Conservation (phyloP, 2,329 filamentous ascomycete genomes). For the Acephala macrosclerotiorum region DNA sequence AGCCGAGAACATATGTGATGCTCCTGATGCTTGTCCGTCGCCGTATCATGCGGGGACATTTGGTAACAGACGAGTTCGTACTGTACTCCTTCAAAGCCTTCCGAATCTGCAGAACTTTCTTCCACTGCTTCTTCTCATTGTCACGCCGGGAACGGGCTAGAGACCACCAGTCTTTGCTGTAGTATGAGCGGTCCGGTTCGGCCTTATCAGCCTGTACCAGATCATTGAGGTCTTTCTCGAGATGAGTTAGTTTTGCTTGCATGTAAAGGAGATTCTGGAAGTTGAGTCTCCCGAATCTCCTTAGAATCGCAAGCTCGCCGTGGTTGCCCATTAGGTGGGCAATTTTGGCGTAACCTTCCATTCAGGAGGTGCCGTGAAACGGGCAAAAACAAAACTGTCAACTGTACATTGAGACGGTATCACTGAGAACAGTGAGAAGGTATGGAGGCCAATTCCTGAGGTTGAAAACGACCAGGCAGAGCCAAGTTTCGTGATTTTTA, state of each 20-base stretch:
- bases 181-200: neutral
- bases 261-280: constrained; percentile 6
- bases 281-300: constrained; percentile 1
- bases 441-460: too few relatives aligned
- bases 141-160: neutral
- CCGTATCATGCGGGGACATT: too few relatives aligned
- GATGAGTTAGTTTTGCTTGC: constrained; percentile 10
- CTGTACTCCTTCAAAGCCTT: constrained; percentile 8
- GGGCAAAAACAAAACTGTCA: neutral
- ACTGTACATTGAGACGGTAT: neutral
- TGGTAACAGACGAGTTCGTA: neutral
- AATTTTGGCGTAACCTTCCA: constrained; percentile 13
- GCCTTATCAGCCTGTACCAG: neutral
- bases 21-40: too few relatives aligned
- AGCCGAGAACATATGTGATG: too few relatives aligned
- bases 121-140: constrained; percentile 8
- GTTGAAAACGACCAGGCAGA: too few relatives aligned
- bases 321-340: constrained; percentile 8
- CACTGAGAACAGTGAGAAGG: neutral
- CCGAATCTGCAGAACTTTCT: constrained; percentile 4
- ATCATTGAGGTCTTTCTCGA: constrained; percentile 4
- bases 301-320: constrained; percentile 5
- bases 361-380: neutral
- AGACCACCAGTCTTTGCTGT: neutral
- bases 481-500: too few relatives aligned